Evolutionary conservation across 345 rosid species (phyloP), one percentile per base, ranked within the genome.

Genomic region (Balakata baccata): DNA sequence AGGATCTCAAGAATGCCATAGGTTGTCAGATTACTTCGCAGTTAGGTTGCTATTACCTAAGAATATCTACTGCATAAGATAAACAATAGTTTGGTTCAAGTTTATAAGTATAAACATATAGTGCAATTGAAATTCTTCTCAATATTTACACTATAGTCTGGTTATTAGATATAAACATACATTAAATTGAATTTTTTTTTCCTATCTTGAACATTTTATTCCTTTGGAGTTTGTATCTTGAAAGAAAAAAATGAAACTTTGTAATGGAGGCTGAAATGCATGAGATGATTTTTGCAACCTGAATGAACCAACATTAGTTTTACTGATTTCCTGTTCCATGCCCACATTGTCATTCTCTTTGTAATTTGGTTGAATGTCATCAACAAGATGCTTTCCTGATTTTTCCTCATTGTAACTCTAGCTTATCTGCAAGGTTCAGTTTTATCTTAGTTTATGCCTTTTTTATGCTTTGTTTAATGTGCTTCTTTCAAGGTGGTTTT

Each of bases 1-100:
- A 51, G 49, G 72, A 69, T 49, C 68, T 18, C 34, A 50, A 34
- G 71, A 73, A 56, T n/a, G 7, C 3, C 20, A n/a, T 20, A 38
- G n/a, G 75, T 29, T 37, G 38, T 63, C 34, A 38, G 9, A 37
- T 52, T 46, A n/a, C 17, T 43, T 18, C 43, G 46, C n/a, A 53
- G 22, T 45, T 41, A 37, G 39, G 20, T 71, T 22, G 38, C 56
- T 58, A 49, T 3, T n/a, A 52, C n/a, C 14, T 52, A 37, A 53
- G 59, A 58, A 17, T 52, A 18, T 7, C 43, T 46, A 52, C 62
- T 18, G 11, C 46, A 50, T 64, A 47, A 22, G 20, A 16, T 49
- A 8, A 66, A 25, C 54, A 6, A 6, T 25, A 23, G 37, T 66
- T 22, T n/a, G 2, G 29, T 12, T 51, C 17, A 68, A 23, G 46